These are phyloP conservation scores for Marsdenia floribunda DNA, from an alignment of 257 asterid species.

Conservation along the genomic window DNA sequence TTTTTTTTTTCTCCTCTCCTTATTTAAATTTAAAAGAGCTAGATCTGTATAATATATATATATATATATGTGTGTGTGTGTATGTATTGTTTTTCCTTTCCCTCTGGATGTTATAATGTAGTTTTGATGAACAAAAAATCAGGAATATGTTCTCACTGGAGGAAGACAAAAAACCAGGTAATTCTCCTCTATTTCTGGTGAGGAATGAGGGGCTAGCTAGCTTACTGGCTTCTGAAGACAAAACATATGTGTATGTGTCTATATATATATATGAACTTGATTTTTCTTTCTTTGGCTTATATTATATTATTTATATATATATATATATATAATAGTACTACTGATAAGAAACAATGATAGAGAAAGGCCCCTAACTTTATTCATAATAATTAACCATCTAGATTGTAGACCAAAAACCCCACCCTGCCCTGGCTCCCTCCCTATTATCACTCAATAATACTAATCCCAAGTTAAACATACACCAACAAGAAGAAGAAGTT, in stretches of 20 bases:
- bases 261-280: slow-evolving; percentile 16
- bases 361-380: slow-evolving; percentile 22
- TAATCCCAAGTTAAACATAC: no score
- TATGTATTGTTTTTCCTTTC: slow-evolving; percentile 4
- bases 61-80: no score
- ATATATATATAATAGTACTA: not conserved
- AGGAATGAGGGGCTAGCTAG: slow-evolving; percentile 5
- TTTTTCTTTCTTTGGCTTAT: slow-evolving; percentile 67
- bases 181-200: slow-evolving; percentile 37
- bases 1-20: not conserved
- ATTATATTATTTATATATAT: slow-evolving; percentile 32
- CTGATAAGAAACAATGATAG: slow-evolving; percentile 34
- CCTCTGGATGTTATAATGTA: slow-evolving; percentile 7
- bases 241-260: not conserved
- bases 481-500: no score
- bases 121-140: slow-evolving; percentile 17
- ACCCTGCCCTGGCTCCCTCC: not conserved
- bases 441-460: not conserved
- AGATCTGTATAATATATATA: no score
- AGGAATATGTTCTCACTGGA: slow-evolving; percentile 20
- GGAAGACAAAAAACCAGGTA: slow-evolving; percentile 37
- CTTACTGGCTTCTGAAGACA: slow-evolving; percentile 18
- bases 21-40: not conserved
- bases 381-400: not conserved
- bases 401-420: not conserved